phyloP scores from a whole-genome alignment of 495 filamentous ascomycete species.

The Aspergillus asperescens region DNA sequence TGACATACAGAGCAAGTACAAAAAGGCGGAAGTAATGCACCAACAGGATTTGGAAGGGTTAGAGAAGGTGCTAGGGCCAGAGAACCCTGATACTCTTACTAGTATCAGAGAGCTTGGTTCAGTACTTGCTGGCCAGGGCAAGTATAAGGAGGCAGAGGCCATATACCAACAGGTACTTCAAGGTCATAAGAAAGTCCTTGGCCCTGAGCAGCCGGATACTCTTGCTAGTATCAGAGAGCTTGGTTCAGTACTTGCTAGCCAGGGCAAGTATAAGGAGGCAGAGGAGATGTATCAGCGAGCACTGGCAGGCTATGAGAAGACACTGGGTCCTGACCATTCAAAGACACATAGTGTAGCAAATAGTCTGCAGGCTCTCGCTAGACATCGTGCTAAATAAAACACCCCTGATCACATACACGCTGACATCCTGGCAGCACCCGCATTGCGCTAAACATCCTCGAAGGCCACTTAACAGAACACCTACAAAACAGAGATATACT shows the following conservation, averaged over 20 bases:
- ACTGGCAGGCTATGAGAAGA: not conserved
- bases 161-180: too few relatives aligned
- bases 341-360: not conserved
- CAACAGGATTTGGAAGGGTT: too few relatives aligned
- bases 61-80: constrained; percentile 34
- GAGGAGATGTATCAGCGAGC: constrained; percentile 4
- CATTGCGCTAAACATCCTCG: not conserved
- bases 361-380: not conserved
- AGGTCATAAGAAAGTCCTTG: constrained; percentile 36
- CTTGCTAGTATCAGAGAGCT: constrained; percentile 19
- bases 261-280: constrained; percentile 1
- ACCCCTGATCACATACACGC: not conserved
- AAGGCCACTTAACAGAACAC: not conserved
- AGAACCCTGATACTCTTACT: constrained; percentile 31
- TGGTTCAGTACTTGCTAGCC: not conserved
- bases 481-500: not conserved
- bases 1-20: too few relatives aligned
- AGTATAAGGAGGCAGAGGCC: too few relatives aligned
- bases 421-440: not conserved
- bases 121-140: too few relatives aligned
- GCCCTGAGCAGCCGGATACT: constrained; percentile 30
- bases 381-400: not conserved
- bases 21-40: too few relatives aligned
- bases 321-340: constrained; percentile 5
- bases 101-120: too few relatives aligned